Evolutionary conservation across 345 rosid genomes (phyloP).

Genomic region (Melaleuca alternifolia): DNA sequence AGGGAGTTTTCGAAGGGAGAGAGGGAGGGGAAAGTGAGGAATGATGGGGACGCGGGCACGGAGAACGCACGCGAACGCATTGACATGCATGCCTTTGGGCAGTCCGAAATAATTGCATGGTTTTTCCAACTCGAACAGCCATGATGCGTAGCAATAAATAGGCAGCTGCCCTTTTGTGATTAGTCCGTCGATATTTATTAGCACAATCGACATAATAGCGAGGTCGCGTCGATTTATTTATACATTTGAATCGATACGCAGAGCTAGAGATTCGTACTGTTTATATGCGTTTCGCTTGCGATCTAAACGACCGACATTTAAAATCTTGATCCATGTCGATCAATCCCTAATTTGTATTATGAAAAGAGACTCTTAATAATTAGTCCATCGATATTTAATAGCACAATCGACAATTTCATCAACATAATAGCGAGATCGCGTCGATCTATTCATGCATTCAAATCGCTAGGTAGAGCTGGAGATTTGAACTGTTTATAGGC

Average conservation of each 20-base stretch:
- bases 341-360: no score
- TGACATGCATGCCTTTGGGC: background rate
- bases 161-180: background rate
- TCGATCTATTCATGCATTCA: background rate
- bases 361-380: no score
- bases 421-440: no score
- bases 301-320: no score
- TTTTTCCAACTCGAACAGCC: background rate
- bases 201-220: no score
- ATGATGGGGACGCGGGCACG: background rate
- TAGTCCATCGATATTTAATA: no score
- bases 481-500: background rate
- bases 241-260: background rate
- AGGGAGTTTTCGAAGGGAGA: background rate
- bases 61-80: background rate
- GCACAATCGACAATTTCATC: no score
- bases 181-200: background rate
- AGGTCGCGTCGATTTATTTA: background rate
- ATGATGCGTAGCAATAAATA: background rate
- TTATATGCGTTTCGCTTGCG: background rate
- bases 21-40: background rate
- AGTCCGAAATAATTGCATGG: background rate
- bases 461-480: background rate
- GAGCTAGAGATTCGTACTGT: no score
- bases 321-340: no score